phyloP scores from a whole-genome alignment of 2,329 filamentous ascomycete genomes.

The Talaromyces sp. region DNA sequence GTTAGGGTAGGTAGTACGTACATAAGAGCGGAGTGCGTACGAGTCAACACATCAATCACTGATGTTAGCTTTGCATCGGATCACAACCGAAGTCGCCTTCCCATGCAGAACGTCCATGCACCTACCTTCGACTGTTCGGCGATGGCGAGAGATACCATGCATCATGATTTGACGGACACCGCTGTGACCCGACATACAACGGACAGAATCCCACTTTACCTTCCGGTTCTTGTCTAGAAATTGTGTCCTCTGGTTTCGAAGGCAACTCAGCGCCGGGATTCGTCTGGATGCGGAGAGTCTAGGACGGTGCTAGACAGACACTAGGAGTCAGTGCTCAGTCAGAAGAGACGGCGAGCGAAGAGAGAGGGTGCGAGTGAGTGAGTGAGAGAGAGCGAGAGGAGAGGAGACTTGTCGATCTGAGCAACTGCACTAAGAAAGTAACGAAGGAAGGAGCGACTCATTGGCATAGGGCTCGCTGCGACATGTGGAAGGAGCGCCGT shows the following conservation, averaged over 20 bases:
- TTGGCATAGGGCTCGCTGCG: neutral
- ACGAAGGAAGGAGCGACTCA: neutral
- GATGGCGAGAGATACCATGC: neutral
- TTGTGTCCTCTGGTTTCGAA: no score
- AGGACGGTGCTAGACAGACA: no score
- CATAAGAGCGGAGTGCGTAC: neutral
- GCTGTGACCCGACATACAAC: no score
- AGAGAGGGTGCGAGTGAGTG: no score
- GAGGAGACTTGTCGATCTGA: neutral
- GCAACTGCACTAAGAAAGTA: neutral
- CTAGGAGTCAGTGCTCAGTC: neutral
- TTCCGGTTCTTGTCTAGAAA: no score
- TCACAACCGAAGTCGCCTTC: constrained; percentile 9
- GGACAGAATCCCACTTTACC: no score
- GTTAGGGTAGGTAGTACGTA: neutral
- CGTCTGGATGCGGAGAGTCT: no score
- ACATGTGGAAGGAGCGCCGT: neutral
- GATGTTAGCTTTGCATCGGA: constrained; percentile 12
- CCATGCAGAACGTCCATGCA: neutral
- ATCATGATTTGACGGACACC: no score
- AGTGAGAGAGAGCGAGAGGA: no score
- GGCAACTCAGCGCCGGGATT: no score
- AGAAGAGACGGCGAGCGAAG: neutral
- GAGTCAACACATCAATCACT: neutral
- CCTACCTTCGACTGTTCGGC: neutral